Base-by-base conservation (phyloP, 768 basidiomycete species). In the Trametes cubensis region DNA sequence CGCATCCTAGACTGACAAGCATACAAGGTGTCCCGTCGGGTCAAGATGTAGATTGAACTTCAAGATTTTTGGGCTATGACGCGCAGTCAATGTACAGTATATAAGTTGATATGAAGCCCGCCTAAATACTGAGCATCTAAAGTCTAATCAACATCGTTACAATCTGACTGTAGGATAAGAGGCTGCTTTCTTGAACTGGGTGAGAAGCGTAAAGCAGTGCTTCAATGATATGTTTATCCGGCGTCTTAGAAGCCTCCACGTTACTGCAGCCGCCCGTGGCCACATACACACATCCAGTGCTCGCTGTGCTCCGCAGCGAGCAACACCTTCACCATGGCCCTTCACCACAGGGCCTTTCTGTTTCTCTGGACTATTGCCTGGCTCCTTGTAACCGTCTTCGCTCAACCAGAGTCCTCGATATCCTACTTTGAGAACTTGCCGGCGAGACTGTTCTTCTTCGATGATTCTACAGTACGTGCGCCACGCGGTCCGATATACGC, bases 391-490 rank as follows among this genome's bases (percentile, higher is more conserved):
- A 7, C 58, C 21, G 53, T 41, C 0, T 15, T 34, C 28, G 67
- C 67, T 4, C 81, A 80, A 26, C 87, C 86, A 67, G 71, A 80
- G 61, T 76, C 81, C 64, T 63, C 75, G 6, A 67, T 87, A 55
- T 80, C 75, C 38, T 76, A 79, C 59, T 92, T 96, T 73, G 69
- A 83, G 50, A 90, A 90, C 72, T 77, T 91, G 39, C 94, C 94
- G 10, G 83, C 83, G 14, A 81, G 83, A 67, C 71, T 96, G 55
- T 91, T 90, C 78, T 98, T 94, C 81, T 97, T 98, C 76, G 92
- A 98, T 64, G 96, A 97, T 76, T 88, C 92, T 7, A 75, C 88
- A 30, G 95, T 95, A 67, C 67, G 89, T 79, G 23, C 62, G n/a
- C 15, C 49, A 38, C 39, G 61, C 48, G 53, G 61, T 64, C 50